Conservation (phyloP, 2,329 filamentous ascomycete species). For the Chaetomium strumarium region DNA sequence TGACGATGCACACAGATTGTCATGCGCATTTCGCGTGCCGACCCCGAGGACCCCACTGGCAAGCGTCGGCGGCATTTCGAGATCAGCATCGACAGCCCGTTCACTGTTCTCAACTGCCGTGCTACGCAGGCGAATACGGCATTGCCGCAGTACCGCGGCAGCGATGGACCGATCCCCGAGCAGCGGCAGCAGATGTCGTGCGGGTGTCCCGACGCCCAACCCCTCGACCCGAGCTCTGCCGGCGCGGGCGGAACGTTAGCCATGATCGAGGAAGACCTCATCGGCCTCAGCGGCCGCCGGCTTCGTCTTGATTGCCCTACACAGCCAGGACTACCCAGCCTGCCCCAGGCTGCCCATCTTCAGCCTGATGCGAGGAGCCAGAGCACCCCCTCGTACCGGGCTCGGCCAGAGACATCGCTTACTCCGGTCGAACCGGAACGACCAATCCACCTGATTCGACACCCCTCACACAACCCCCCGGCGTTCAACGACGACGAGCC, state of each 20-base stretch:
- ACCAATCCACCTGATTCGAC: constrained; percentile 77
- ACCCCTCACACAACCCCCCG: constrained; percentile 82
- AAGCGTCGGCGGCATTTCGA: constrained; percentile 83
- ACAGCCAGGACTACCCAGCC: constrained; percentile 35
- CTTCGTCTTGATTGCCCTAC: constrained; percentile 21
- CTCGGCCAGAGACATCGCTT: constrained; percentile 23
- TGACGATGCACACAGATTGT: constrained; percentile 61
- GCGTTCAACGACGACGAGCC: constrained; percentile 77
- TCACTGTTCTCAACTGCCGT: constrained; percentile 87
- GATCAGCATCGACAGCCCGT: constrained; percentile 92
- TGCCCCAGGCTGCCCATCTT: constrained; percentile 49
- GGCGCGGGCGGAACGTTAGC: constrained; percentile 50
- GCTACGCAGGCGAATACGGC: constrained; percentile 88
- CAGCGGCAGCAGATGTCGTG: constrained; percentile 43
- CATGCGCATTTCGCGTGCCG: constrained; percentile 81
- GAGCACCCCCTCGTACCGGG: constrained; percentile 17
- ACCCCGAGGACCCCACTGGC: constrained; percentile 65
- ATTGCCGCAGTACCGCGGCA: constrained; percentile 67
- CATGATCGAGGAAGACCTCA: constrained; percentile 31
- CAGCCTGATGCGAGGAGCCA: constrained; percentile 23
- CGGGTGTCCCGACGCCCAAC: constrained; percentile 48
- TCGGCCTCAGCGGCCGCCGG: constrained; percentile 11
- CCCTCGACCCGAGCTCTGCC: constrained; percentile 58
- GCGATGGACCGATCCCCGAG: constrained; percentile 44
- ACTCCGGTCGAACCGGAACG: constrained; percentile 41